Evolutionary conservation across 2,329 filamentous ascomycete species (phyloP).

Genomic region (Decorospora gaudefroyi): DNA sequence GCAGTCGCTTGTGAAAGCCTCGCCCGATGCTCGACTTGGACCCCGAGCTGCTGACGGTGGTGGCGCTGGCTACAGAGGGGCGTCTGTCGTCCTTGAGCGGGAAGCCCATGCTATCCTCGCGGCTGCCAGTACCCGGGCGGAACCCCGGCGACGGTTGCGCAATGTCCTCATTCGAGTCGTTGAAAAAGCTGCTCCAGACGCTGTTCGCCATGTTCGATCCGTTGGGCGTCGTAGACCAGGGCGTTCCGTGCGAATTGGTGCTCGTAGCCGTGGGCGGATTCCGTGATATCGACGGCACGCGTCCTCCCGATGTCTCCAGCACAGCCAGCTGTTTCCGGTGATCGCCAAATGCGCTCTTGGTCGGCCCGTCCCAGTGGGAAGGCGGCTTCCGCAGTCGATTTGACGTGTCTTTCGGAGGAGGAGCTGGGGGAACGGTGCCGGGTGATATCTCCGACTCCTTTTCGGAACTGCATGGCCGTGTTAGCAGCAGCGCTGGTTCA

Average conservation of each 20-base stretch:
- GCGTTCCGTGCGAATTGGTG: conserved; percentile 56
- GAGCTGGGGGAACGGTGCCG: conserved; percentile 44
- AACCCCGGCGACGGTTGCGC: conserved; percentile 72
- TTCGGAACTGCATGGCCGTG: conserved; percentile 47
- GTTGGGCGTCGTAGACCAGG: conserved; percentile 55
- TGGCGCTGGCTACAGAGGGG: conserved; percentile 86
- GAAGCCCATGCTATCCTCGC: conserved; percentile 53
- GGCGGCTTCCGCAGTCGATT: conserved; percentile 45
- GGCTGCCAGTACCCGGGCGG: conserved; percentile 61
- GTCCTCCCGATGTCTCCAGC: conserved; percentile 64
- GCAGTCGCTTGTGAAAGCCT: conserved; percentile 74
- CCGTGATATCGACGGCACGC: conserved; percentile 62
- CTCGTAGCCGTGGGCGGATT: conserved; percentile 61
- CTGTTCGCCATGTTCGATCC: conserved; percentile 51
- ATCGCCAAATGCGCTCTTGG: conserved; percentile 66
- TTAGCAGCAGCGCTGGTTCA: conserved; percentile 30
- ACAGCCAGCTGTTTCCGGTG: conserved; percentile 74
- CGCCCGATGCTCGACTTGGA: conserved; percentile 75
- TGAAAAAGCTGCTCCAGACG: conserved; percentile 65
- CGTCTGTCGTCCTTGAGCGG: conserved; percentile 68
- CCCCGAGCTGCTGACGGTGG: conserved; percentile 81
- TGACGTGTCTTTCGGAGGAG: conserved; percentile 44
- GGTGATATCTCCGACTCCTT: conserved; percentile 53
- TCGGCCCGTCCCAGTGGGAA: conserved; percentile 59
- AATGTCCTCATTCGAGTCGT: conserved; percentile 74